Evolutionary conservation across 83 land plant genomes (phyloP), one percentile per base, ranked within the genome.

Genomic region (Diphasiastrum complanatum): DNA sequence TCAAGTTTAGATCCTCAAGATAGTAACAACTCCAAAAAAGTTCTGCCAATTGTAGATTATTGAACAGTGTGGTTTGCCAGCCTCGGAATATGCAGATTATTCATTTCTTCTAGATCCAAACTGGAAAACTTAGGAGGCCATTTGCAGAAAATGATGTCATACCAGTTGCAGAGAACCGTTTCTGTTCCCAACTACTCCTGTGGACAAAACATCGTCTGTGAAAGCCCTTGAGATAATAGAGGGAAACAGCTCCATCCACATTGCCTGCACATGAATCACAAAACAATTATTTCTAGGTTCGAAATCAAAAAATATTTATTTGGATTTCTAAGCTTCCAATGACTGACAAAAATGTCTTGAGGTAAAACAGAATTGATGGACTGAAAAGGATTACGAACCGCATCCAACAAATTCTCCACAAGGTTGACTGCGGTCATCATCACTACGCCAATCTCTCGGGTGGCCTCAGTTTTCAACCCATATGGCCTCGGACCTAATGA

Each of bases 331-430:
- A 50, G 19, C 25, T 50, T 18, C 23, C 25, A 1, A 1, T 50
- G 0, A n/a, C 25, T 0, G 25, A 50, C 10, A 23, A 50, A 23
- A 23, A 50, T 10, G 22, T n/a, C 25, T n/a, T 50, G 10, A 0
- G 25, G 1, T 0, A 50, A 18, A 50, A 18, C 1, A n/a, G 25
- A n/a, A 18, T 50, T 40, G 16, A 40, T 40, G 43, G 16, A 40
- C 8, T 8, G 43, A 40, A 48, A 6, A 18, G 11, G 46, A 26
- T n/a, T 23, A 46, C 29, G 11, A 71, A 84, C 90, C 86, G 68
- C 82, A 69, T 88, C 90, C 90, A 88, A 82, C 2, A 88, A 76
- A 11, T 81, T 88, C 70, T 85, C 90, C 34, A 87, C 86, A 30
- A 87, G 78, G 59, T 72, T 79, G 33, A 75, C 54, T 19, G 76